These are phyloP conservation scores for Boletellus sp. DNA, from an alignment of 768 basidiomycete species.

Conservation along the genomic window DNA sequence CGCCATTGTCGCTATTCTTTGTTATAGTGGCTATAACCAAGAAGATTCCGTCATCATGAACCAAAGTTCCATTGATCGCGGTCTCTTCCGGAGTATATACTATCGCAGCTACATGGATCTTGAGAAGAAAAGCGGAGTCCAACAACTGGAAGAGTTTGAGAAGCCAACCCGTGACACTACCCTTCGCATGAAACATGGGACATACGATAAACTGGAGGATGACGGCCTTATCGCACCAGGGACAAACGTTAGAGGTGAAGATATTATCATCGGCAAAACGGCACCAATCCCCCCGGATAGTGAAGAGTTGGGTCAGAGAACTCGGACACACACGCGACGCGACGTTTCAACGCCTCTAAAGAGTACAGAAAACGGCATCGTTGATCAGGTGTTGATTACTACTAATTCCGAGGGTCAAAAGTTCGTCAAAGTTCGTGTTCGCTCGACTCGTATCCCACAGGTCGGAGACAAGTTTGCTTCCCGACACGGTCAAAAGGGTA, in stretches of 20 bases:
- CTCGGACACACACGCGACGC: conserved; percentile 87
- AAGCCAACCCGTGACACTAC: conserved; percentile 92
- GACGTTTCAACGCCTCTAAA: conserved; percentile 98
- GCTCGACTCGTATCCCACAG: conserved; percentile 95
- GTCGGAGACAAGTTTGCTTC: conserved; percentile 99
- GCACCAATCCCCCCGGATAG: conserved; percentile 95
- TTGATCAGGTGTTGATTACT: conserved; percentile 95
- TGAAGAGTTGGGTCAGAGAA: conserved; percentile 95
- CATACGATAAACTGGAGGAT: conserved; percentile 96
- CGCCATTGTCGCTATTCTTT: conserved; percentile 95
- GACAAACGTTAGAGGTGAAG: conserved; percentile 91
- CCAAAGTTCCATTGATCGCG: conserved; percentile 96
- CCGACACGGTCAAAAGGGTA: conserved; percentile 99
- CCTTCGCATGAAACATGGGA: conserved; percentile 95
- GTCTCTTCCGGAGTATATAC: conserved; percentile 97
- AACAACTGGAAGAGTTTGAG: conserved; percentile 93
- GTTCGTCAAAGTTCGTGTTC: conserved; percentile 96
- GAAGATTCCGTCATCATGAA: conserved; percentile 99
- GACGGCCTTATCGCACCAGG: conserved; percentile 96
- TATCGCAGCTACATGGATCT: conserved; percentile 98
- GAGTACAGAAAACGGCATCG: conserved; percentile 95
- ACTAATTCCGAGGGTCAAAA: conserved; percentile 96
- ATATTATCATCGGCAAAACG: conserved; percentile 99
- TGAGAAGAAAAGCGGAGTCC: conserved; percentile 93
- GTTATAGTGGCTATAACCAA: conserved; percentile 99